Percentiles rank a stretch among this genome's conserved stretches.
Evolutionary conservation across 2,329 filamentous ascomycete genomes (phyloP).

Genomic region (Stagonosporopsis chrysanthemi): DNA sequence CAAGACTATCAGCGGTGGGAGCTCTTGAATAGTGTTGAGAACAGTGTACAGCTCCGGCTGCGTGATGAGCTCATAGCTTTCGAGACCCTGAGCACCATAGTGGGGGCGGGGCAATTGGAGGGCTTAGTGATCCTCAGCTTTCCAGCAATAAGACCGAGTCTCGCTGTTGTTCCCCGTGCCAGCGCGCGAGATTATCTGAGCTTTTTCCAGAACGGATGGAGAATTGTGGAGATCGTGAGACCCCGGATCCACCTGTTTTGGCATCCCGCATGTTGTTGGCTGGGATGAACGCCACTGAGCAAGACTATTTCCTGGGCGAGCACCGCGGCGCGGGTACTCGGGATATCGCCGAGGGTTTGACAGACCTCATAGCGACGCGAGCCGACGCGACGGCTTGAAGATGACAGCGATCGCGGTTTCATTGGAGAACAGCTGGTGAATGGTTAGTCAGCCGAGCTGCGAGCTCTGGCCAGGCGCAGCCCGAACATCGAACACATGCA

Average conservation of each 20-base stretch:
- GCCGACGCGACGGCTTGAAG: slow-evolving; percentile 4
- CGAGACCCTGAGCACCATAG: slow-evolving; percentile 35
- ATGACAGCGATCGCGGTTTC: not conserved
- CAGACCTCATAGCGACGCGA: slow-evolving; percentile 6
- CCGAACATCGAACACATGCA: slow-evolving; percentile 5
- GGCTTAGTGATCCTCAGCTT: slow-evolving; percentile 32
- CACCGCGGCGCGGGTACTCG: slow-evolving; percentile 2
- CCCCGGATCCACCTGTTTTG: slow-evolving; percentile 40
- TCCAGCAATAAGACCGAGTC: slow-evolving; percentile 26
- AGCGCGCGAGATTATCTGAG: slow-evolving; percentile 30
- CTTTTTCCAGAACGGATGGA: slow-evolving; percentile 27
- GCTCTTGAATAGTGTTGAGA: slow-evolving; percentile 42
- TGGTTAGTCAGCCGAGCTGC: slow-evolving; percentile 19
- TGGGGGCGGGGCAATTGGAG: slow-evolving; percentile 43
- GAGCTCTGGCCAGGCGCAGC: slow-evolving; percentile 4
- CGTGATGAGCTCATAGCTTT: slow-evolving; percentile 50
- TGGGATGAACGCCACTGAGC: slow-evolving; percentile 29
- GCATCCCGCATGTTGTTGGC: slow-evolving; percentile 34
- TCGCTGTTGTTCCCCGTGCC: slow-evolving; percentile 20
- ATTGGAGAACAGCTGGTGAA: not conserved
- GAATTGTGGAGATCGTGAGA: slow-evolving; percentile 44
- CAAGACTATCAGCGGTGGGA: slow-evolving; percentile 8
- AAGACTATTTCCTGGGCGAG: slow-evolving; percentile 5
- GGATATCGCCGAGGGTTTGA: slow-evolving; percentile 12
- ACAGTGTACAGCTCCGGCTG: slow-evolving; percentile 35